Conservation (phyloP, 768 basidiomycete genomes). For the Aureoboletus auriporus region DNA sequence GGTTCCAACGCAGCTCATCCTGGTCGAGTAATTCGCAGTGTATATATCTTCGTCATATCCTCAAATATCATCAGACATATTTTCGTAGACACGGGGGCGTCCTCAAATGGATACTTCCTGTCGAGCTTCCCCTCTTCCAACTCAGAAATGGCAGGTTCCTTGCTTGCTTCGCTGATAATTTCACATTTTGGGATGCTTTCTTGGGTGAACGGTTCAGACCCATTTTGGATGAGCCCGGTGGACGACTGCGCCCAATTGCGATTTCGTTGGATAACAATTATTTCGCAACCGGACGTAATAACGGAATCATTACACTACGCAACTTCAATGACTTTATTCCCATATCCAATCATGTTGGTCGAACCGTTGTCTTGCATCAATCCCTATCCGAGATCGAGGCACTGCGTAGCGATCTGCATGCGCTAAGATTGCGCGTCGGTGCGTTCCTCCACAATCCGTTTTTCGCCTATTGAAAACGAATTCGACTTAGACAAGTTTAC, state of each 20-base stretch:
- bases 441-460: background rate
- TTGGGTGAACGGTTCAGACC: conserved; percentile 2
- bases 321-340: background rate
- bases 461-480: background rate
- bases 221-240: background rate
- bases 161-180: background rate
- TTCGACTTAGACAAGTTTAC: background rate
- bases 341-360: background rate
- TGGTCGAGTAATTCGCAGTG: background rate
- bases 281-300: background rate
- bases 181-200: conserved; percentile 7
- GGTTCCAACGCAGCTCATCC: background rate
- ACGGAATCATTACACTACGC: background rate
- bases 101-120: background rate
- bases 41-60: background rate
- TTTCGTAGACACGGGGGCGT: background rate
- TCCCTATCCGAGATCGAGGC: background rate
- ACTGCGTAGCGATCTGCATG: background rate
- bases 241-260: conserved; percentile 1
- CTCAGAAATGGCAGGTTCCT: background rate
- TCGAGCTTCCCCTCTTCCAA: background rate
- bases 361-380: background rate
- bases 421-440: background rate
- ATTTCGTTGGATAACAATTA: conserved; percentile 2
- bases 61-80: background rate